Percentiles rank a stretch among this genome's conserved stretches.
Conservation (phyloP, 1,284 basidiomycete genomes). For the Ustilago nuda region DNA sequence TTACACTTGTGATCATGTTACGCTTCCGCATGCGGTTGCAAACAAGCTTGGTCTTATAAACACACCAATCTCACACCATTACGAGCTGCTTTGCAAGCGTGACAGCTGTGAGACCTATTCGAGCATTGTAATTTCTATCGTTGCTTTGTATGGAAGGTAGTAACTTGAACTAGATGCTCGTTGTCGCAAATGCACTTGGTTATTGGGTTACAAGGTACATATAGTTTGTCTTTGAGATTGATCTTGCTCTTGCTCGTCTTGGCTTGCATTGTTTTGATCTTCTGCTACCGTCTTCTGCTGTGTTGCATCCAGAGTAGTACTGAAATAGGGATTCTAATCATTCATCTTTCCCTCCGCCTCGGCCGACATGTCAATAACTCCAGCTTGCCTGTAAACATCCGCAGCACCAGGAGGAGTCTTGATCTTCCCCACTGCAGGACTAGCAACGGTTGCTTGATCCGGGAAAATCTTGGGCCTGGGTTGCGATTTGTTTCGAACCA, state of each 20-base stretch:
- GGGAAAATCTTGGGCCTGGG: constrained; percentile 36
- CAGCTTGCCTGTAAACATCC: constrained; percentile 19
- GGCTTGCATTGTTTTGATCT: not conserved
- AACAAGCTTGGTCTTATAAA: no score
- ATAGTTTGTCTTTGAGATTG: no score
- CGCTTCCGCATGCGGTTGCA: no score
- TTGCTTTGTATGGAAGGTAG: no score
- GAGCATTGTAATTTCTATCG: no score
- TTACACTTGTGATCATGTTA: no score
- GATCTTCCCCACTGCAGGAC: constrained; percentile 23
- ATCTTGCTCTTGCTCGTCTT: not conserved
- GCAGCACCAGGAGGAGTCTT: constrained; percentile 32
- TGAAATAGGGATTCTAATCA: constrained; percentile 29
- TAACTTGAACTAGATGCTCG: no score
- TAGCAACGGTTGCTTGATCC: constrained; percentile 36
- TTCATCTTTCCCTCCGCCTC: not conserved
- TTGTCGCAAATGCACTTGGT: no score
- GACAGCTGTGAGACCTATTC: no score
- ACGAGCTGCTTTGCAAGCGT: no score
- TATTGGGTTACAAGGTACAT: no score
- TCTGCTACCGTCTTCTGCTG: not conserved
- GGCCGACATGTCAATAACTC: not conserved
- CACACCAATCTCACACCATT: no score
- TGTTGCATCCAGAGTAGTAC: not conserved
- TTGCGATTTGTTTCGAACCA: constrained; percentile 12